Percentiles rank a stretch among this genome's conserved stretches.
Conservation (phyloP, 768 basidiomycete genomes). For the Suillus decipiens region DNA sequence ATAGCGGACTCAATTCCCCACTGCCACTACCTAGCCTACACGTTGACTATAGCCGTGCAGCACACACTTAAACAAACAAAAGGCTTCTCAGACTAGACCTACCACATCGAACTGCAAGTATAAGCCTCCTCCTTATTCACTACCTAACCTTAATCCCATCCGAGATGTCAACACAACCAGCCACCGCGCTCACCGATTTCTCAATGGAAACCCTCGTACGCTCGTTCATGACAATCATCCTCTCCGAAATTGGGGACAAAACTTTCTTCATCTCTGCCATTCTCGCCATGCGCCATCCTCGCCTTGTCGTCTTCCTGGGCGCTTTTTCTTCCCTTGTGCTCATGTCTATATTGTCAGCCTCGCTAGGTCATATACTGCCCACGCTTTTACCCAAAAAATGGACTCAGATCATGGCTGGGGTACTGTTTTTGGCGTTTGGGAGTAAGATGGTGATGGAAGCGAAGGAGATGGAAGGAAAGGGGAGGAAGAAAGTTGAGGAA, state of each 20-base stretch:
- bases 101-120: background rate
- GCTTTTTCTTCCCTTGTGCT: conserved; percentile 85
- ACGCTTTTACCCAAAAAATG: conserved; percentile 71
- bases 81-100: background rate
- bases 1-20: background rate
- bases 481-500: conserved; percentile 82
- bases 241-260: conserved; percentile 96
- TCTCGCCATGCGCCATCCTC: conserved; percentile 90
- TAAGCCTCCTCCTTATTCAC: background rate
- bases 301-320: conserved; percentile 82
- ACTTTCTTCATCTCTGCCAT: conserved; percentile 90
- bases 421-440: conserved; percentile 90
- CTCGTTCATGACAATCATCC: conserved; percentile 88
- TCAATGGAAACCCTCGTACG: conserved; percentile 59
- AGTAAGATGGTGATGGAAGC: conserved; percentile 88
- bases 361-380: conserved; percentile 89
- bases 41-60: background rate
- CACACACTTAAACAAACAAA: background rate
- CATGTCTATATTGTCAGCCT: conserved; percentile 94
- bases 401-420: conserved; percentile 73
- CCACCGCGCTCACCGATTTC: background rate
- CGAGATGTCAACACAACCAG: background rate
- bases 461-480: conserved; percentile 65
- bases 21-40: background rate
- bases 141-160: background rate